Conservation (phyloP, 202 grass and related monocot species). For the Cymbopogon flexuosus region DNA sequence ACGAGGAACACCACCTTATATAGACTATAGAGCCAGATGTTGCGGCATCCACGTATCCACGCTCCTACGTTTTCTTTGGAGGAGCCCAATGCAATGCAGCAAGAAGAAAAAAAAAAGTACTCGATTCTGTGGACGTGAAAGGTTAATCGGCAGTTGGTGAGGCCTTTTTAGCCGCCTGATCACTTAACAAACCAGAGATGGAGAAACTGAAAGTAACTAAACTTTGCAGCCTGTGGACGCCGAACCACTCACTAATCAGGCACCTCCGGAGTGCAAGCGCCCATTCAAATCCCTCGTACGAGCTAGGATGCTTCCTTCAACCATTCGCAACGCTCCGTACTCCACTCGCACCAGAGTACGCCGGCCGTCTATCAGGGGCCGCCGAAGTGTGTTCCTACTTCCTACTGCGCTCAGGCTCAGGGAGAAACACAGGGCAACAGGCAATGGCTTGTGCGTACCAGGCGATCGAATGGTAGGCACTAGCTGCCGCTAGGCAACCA, state of each 20-base stretch:
- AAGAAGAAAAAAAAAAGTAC: background rate
- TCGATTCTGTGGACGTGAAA: background rate
- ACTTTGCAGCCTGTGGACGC: background rate
- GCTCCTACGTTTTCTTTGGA: background rate
- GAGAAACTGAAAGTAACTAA: background rate
- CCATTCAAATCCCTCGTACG: background rate
- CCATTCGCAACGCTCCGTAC: constrained; percentile 1
- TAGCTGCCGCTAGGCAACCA: background rate
- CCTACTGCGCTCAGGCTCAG: background rate
- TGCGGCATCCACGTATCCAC: constrained; percentile 26
- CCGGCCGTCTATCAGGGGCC: constrained; percentile 8
- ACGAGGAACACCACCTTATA: constrained; percentile 24
- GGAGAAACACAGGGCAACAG: background rate
- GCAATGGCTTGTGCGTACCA: background rate
- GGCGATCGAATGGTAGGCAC: background rate
- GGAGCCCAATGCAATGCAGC: background rate
- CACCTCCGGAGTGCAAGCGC: background rate
- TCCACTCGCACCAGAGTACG: background rate
- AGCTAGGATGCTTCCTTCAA: background rate
- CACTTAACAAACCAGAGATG: background rate
- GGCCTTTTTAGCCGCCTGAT: background rate
- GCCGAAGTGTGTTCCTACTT: constrained; percentile 17
- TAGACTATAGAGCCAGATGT: background rate
- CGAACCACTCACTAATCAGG: background rate
- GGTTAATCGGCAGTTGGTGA: constrained; percentile 19